Conservation (phyloP, 2,329 filamentous ascomycete species). For the Thielaviopsis euricoi region DNA sequence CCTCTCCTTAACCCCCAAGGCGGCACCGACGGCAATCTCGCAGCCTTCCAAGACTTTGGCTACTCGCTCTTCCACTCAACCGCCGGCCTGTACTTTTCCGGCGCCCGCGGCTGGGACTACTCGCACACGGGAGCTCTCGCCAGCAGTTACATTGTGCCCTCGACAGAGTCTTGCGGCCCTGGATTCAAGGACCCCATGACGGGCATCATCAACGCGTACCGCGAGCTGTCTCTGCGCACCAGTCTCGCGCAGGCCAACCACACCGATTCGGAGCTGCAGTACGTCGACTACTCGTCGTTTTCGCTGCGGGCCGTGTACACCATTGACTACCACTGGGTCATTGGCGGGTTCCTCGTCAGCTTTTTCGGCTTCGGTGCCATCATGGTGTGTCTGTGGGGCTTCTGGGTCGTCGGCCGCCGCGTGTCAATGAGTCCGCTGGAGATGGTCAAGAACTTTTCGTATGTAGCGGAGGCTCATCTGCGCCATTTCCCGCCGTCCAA, state of each 20-base stretch:
- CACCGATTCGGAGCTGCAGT: slow-evolving; percentile 2
- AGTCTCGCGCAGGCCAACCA: slow-evolving; percentile 4
- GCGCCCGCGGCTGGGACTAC: slow-evolving; percentile 11
- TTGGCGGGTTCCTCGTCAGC: slow-evolving; percentile 8
- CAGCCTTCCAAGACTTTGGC: slow-evolving; percentile 9
- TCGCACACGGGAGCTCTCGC: slow-evolving; percentile 6
- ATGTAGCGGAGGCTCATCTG: slow-evolving; percentile 7
- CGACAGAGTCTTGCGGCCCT: slow-evolving; percentile 3
- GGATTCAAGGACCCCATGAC: slow-evolving; percentile 10
- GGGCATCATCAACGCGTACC: slow-evolving; percentile 7
- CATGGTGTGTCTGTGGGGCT: slow-evolving; percentile 8
- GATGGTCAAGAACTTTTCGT: slow-evolving; percentile 9
- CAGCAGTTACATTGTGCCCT: slow-evolving; percentile 9
- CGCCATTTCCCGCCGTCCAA: slow-evolving; percentile 9
- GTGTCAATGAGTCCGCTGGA: slow-evolving; percentile 11
- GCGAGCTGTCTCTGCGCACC: slow-evolving; percentile 8
- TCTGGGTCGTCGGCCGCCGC: slow-evolving; percentile 9
- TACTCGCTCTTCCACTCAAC: slow-evolving; percentile 5
- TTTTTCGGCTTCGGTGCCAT: slow-evolving; percentile 1
- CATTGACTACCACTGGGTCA: slow-evolving; percentile 11
- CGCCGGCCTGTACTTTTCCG: slow-evolving; percentile 4
- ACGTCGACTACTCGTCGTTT: slow-evolving; percentile 10
- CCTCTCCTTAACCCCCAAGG: neutral
- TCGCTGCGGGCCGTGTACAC: slow-evolving; percentile 7
- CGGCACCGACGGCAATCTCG: slow-evolving; percentile 10